Evolutionary conservation across 1,284 basidiomycete genomes (phyloP).

Genomic region (Marasmius fiardii): DNA sequence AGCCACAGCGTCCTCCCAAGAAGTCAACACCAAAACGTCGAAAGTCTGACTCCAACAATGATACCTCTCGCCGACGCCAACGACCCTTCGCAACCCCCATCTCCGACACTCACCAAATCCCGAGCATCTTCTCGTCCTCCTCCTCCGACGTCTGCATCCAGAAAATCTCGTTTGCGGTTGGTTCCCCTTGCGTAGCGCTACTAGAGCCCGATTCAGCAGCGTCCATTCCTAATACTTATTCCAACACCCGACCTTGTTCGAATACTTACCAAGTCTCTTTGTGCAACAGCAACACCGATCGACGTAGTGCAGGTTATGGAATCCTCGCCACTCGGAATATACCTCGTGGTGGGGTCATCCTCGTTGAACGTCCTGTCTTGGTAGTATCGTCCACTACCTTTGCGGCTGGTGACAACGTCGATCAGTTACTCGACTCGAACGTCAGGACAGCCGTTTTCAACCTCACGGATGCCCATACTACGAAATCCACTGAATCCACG

Average conservation of each 20-base stretch:
- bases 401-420: not conserved
- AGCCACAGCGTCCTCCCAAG: not conserved
- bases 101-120: not conserved
- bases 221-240: not conserved
- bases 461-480: constrained; percentile 21
- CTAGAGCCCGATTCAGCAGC: not conserved
- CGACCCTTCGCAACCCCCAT: not conserved
- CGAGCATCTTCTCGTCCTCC: not conserved
- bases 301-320: constrained; percentile 16
- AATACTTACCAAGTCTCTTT: not conserved
- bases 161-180: not conserved
- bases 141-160: not conserved
- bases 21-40: not conserved
- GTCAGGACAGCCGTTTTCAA: constrained; percentile 18
- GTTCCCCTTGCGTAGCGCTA: not conserved
- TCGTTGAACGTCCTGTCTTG: constrained; percentile 34
- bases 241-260: not conserved
- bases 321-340: constrained; percentile 31
- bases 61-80: not conserved
- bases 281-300: not conserved
- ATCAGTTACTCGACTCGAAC: constrained; percentile 1
- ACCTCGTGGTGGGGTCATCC: constrained; percentile 25
- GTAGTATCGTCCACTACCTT: constrained; percentile 24
- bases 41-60: not conserved
- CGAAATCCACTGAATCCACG: constrained; percentile 4